Percentiles rank a stretch among this genome's conserved stretches.
Evolutionary conservation across 202 grass and related monocot genomes (phyloP).

Genomic region (Zoysia matrella): DNA sequence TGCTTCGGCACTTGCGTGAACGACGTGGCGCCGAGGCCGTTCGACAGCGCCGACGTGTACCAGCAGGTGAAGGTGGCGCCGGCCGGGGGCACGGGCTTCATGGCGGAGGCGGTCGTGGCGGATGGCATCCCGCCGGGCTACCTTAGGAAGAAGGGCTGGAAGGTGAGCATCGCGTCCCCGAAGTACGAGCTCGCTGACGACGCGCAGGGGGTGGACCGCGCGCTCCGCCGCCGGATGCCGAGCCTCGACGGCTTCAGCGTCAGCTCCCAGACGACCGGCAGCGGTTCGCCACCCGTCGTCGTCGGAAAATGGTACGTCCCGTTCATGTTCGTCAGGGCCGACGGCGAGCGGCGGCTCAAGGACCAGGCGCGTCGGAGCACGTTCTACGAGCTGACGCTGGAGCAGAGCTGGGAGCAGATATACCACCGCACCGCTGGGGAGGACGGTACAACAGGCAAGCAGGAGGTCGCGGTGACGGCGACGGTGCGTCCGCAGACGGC

Average conservation of each 20-base stretch:
- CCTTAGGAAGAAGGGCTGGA: slow-evolving; percentile 46
- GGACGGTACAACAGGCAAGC: not conserved
- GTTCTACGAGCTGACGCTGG: not conserved
- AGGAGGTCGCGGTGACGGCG: slow-evolving; percentile 13
- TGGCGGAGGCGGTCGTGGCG: not conserved
- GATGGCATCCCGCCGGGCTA: slow-evolving; percentile 38
- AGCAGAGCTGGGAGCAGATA: slow-evolving; percentile 1
- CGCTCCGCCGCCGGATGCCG: slow-evolving; percentile 19
- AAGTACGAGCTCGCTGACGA: not conserved
- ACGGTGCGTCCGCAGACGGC: slow-evolving; percentile 25
- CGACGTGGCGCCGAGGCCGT: slow-evolving; percentile 31
- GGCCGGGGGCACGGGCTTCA: slow-evolving; percentile 17
- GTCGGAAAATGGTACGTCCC: slow-evolving; percentile 56
- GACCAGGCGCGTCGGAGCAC: not conserved
- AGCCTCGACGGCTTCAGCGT: not conserved
- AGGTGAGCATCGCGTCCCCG: not conserved
- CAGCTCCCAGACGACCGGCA: no score
- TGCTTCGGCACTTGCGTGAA: slow-evolving; percentile 14
- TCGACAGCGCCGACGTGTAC: slow-evolving; percentile 22
- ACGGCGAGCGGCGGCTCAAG: not conserved
- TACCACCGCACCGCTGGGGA: not conserved
- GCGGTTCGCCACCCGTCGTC: not conserved
- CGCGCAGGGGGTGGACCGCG: slow-evolving; percentile 5
- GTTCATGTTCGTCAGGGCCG: slow-evolving; percentile 49
- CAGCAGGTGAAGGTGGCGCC: slow-evolving; percentile 43